These are phyloP conservation scores for Lumnitzera racemosa DNA, from an alignment of 345 rosid species.

Conservation along the genomic window DNA sequence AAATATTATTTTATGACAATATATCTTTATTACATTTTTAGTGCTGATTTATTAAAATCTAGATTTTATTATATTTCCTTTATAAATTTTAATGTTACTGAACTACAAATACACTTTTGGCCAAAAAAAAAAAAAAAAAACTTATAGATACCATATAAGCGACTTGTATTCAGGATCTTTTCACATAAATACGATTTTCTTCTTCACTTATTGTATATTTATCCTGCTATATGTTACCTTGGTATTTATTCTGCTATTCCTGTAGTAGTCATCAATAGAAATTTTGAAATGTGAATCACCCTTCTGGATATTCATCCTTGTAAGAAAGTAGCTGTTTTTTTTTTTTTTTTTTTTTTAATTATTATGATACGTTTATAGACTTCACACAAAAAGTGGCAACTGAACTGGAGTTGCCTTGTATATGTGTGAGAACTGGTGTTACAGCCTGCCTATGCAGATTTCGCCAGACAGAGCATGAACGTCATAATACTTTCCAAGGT, in stretches of 20 bases:
- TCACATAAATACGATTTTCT: too few species aligned
- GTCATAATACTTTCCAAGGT: slow-evolving; percentile 15
- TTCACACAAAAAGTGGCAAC: slow-evolving; percentile 18
- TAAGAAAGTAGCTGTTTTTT: slow-evolving; percentile 9
- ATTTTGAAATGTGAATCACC: slow-evolving; percentile 10
- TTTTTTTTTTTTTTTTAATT: neutral
- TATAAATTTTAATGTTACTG: too few species aligned
- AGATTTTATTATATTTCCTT: too few species aligned
- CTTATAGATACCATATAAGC: too few species aligned
- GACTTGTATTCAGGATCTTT: too few species aligned
- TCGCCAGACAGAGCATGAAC: slow-evolving; percentile 12
- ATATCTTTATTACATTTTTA: too few species aligned
- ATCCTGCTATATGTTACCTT: too few species aligned
- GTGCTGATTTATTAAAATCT: too few species aligned
- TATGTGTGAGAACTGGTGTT: slow-evolving; percentile 13
- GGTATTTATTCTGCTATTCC: neutral
- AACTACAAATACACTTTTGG: too few species aligned
- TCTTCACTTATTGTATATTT: too few species aligned
- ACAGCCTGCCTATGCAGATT: slow-evolving; percentile 10
- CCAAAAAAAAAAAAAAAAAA: too few species aligned
- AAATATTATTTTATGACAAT: too few species aligned
- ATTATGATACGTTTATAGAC: slow-evolving; percentile 22
- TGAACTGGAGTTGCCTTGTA: slow-evolving; percentile 16
- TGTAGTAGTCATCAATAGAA: slow-evolving; percentile 10
- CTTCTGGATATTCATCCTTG: neutral